These are phyloP conservation scores for Phytophthora pseudosyringae DNA, from an alignment of 352 stramenopile species.

Conservation along the genomic window DNA sequence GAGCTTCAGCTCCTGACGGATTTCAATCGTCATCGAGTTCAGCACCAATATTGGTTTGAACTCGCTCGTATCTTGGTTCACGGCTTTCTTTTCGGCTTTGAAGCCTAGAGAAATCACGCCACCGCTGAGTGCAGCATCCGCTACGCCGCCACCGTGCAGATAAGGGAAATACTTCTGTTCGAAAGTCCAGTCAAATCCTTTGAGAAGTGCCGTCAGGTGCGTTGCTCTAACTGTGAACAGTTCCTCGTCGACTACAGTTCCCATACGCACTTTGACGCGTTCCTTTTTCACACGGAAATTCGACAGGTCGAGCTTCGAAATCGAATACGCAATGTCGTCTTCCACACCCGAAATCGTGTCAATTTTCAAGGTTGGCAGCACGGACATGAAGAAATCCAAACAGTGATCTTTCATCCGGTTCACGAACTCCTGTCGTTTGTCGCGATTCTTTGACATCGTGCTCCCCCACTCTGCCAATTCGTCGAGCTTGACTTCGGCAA, in stretches of 20 bases:
- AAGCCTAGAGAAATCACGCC: conserved; percentile 84
- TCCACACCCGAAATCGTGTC: conserved; percentile 82
- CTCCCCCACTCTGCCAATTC: conserved; percentile 73
- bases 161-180: conserved; percentile 89
- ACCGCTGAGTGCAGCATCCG: conserved; percentile 72
- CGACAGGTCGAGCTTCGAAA: conserved; percentile 82
- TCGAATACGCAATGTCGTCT: conserved; percentile 78
- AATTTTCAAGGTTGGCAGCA: conserved; percentile 83
- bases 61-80: conserved; percentile 64
- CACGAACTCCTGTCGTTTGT: conserved; percentile 82
- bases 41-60: conserved; percentile 78
- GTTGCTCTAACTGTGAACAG: conserved; percentile 81
- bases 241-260: conserved; percentile 79
- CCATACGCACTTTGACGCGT: conserved; percentile 85
- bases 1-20: conserved; percentile 84
- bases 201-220: conserved; percentile 78
- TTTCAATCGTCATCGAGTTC: conserved; percentile 87
- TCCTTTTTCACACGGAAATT: conserved; percentile 89
- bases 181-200: conserved; percentile 88
- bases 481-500: conserved; percentile 71
- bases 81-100: conserved; percentile 76
- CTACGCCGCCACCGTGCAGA: conserved; percentile 75
- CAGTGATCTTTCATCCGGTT: conserved; percentile 86
- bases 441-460: conserved; percentile 60
- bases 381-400: conserved; percentile 87